Evolutionary conservation across 2,329 filamentous ascomycete genomes (phyloP).

Genomic region (Scortechinia acanthostroma): DNA sequence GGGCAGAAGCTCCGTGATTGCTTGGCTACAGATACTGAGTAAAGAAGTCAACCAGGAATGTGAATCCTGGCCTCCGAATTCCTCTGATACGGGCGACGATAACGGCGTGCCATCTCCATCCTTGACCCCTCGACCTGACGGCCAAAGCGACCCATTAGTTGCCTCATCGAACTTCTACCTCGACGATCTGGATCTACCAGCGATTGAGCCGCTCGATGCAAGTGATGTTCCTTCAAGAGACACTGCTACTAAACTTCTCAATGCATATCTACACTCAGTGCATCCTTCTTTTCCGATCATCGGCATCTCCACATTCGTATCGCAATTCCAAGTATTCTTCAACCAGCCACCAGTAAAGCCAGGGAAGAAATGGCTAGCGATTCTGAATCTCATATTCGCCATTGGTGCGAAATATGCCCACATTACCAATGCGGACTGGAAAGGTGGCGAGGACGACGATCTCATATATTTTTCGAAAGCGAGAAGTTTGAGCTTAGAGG

Average conservation of each 20-base stretch:
- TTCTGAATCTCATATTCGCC: background rate
- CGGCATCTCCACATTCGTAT: background rate
- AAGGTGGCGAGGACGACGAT: background rate
- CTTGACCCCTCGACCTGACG: slow-evolving; percentile 12
- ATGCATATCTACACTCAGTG: background rate
- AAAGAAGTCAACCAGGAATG: background rate
- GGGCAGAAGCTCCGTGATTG: background rate
- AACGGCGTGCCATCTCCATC: slow-evolving; percentile 16
- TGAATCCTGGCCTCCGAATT: background rate
- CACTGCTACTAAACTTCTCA: background rate
- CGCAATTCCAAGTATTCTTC: slow-evolving; percentile 1
- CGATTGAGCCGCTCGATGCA: background rate
- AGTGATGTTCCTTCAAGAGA: background rate
- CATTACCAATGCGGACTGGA: background rate
- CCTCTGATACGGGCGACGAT: slow-evolving; percentile 6
- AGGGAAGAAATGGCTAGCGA: background rate
- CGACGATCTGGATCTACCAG: background rate
- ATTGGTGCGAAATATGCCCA: slow-evolving; percentile 1
- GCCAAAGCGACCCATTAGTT: slow-evolving; percentile 12
- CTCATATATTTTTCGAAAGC: background rate
- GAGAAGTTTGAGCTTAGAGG: background rate
- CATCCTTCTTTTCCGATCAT: slow-evolving; percentile 1
- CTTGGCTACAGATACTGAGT: background rate
- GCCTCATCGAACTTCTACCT: slow-evolving; percentile 10
- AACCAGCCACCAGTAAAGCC: background rate